A percentile compares a stretch with the other conserved stretches of the same genome.
phyloP scores from a whole-genome alignment of 768 basidiomycete genomes.

The Podaxis sp. region DNA sequence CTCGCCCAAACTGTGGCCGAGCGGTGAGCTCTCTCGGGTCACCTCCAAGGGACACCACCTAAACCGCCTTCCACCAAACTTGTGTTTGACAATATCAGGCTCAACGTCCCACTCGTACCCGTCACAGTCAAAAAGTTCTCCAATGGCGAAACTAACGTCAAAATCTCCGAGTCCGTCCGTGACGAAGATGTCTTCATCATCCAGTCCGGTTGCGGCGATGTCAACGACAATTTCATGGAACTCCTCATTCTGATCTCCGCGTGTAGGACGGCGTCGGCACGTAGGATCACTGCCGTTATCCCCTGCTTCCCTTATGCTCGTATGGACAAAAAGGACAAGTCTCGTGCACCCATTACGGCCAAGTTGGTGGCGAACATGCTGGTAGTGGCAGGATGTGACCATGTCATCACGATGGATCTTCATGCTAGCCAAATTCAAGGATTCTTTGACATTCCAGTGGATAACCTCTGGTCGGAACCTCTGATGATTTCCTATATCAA shows the following conservation, averaged over 20 bases:
- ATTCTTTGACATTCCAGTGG: conserved; percentile 98
- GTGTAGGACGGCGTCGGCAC: conserved; percentile 94
- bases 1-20: conserved; percentile 94
- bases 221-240: conserved; percentile 98
- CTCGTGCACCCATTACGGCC: conserved; percentile 93
- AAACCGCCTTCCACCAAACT: conserved; percentile 26
- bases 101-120: conserved; percentile 84
- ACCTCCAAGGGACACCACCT: conserved; percentile 32
- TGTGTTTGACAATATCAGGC: conserved; percentile 57
- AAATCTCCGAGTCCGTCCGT: conserved; percentile 91
- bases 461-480: conserved; percentile 96
- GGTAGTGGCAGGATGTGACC: conserved; percentile 94
- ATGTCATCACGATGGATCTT: conserved; percentile 99
- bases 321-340: conserved; percentile 98
- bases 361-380: conserved; percentile 99
- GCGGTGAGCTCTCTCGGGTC: conserved; percentile 77
- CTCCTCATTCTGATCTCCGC: conserved; percentile 98
- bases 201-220: conserved; percentile 86
- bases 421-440: conserved; percentile 98
- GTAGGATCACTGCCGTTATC: conserved; percentile 95
- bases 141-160: conserved; percentile 94
- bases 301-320: conserved; percentile 97
- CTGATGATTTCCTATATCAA: conserved; percentile 94
- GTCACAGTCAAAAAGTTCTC: conserved; percentile 89
- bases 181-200: conserved; percentile 99